phyloP scores from a whole-genome alignment of 257 asterid genomes.

The Solanum tarapatanum region DNA sequence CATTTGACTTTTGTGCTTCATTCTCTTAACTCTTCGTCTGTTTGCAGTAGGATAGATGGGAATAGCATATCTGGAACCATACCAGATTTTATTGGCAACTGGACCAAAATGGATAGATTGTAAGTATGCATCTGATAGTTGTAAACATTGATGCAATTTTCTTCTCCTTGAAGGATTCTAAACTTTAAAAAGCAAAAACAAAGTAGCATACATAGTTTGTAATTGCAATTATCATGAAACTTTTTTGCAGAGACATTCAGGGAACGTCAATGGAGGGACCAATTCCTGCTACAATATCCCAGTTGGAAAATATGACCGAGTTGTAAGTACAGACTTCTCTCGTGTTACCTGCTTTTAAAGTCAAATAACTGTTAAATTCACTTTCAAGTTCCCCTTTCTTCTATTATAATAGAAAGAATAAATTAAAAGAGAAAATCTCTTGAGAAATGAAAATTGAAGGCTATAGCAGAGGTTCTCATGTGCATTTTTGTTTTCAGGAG shows the following conservation, averaged over 20 bases:
- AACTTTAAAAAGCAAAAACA: not conserved
- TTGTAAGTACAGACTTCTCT: constrained; percentile 37
- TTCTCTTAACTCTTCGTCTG: not conserved
- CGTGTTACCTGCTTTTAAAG: not conserved
- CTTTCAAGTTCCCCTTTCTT: not conserved
- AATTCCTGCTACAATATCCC: constrained; percentile 44
- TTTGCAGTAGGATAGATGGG: constrained; percentile 87
- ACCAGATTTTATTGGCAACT: constrained; percentile 68
- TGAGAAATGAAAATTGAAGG: not conserved
- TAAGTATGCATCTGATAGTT: constrained; percentile 21
- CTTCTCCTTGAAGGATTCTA: not conserved
- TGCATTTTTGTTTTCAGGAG: constrained; percentile 40
- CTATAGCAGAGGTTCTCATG: not conserved
- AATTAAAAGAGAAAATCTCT: not conserved
- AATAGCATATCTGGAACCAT: constrained; percentile 51
- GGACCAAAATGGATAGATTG: constrained; percentile 50
- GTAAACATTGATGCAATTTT: not conserved
- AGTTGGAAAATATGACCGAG: constrained; percentile 24
- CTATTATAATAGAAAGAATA: not conserved
- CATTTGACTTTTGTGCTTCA: not conserved
- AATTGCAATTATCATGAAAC: not conserved
- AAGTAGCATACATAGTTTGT: not conserved
- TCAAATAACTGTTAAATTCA: not conserved
- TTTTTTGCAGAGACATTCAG: constrained; percentile 55
- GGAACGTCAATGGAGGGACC: constrained; percentile 83